A percentile compares a stretch with the other conserved stretches of the same genome.
Evolutionary conservation across 768 basidiomycete species (phyloP).

Genomic region (Podaxis mareebaensis): DNA sequence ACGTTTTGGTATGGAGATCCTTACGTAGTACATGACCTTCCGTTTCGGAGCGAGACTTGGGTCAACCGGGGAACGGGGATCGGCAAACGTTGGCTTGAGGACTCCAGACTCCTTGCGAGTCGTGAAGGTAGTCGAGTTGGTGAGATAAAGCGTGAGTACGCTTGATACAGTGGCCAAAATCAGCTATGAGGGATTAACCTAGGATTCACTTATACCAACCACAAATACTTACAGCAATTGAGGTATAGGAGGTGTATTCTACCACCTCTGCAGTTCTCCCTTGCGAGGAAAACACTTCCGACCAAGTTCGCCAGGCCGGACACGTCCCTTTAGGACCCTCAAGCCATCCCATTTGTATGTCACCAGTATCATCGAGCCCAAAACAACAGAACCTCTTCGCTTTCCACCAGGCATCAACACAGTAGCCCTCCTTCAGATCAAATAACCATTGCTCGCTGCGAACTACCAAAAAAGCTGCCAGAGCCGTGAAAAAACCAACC

Average conservation of each 20-base stretch:
- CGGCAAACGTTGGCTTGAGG: slow-evolving; percentile 39
- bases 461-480: slow-evolving; percentile 85
- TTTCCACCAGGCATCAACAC: slow-evolving; percentile 65
- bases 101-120: slow-evolving; percentile 90
- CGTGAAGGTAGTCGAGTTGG: slow-evolving; percentile 84
- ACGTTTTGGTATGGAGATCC: slow-evolving; percentile 23
- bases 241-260: slow-evolving; percentile 69
- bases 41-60: slow-evolving; percentile 42
- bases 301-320: slow-evolving; percentile 76
- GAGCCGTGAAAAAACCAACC: slow-evolving; percentile 82
- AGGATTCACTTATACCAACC: neutral
- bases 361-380: slow-evolving; percentile 23
- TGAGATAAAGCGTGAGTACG: slow-evolving; percentile 82
- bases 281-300: slow-evolving; percentile 44
- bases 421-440: slow-evolving; percentile 92
- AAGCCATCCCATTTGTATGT: slow-evolving; percentile 1
- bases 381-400: slow-evolving; percentile 86
- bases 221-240: slow-evolving; percentile 68
- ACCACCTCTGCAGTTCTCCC: slow-evolving; percentile 41
- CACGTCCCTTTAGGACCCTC: slow-evolving; percentile 45
- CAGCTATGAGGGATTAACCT: slow-evolving; percentile 45
- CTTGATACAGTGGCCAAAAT: slow-evolving; percentile 70
- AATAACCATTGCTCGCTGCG: slow-evolving; percentile 88
- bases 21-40: slow-evolving; percentile 81
- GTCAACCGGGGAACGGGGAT: slow-evolving; percentile 24